phyloP scores from a whole-genome alignment of 2,329 filamentous ascomycete species.

The Arthrobotrys pseudoclavata region DNA sequence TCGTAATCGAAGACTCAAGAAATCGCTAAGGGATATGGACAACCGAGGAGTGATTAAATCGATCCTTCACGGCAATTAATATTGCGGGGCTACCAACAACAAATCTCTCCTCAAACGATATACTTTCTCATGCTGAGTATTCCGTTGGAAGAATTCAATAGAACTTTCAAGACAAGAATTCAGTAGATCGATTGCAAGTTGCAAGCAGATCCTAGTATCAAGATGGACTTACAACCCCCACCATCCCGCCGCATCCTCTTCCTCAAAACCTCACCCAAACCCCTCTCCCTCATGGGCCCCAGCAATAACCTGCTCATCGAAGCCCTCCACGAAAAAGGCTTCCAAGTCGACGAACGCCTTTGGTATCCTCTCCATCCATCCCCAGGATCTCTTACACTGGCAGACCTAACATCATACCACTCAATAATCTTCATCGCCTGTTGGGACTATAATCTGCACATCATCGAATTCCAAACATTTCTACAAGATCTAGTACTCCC shows the following conservation, averaged over 20 bases:
- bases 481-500: conserved; percentile 16
- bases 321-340: conserved; percentile 13
- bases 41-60: background rate
- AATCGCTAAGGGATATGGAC: background rate
- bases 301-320: conserved; percentile 19
- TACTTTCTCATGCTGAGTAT: no score
- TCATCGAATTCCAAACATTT: conserved; percentile 27
- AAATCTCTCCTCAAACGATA: background rate
- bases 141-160: no score
- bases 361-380: conserved; percentile 35
- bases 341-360: conserved; percentile 28
- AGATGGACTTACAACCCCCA: conserved; percentile 9
- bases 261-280: conserved; percentile 33
- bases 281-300: conserved; percentile 9
- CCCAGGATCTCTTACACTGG: conserved; percentile 14
- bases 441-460: conserved; percentile 34
- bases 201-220: background rate
- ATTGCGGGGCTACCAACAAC: background rate
- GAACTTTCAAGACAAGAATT: no score
- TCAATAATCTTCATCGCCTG: conserved; percentile 32
- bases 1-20: background rate
- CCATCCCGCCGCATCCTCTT: conserved; percentile 19
- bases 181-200: no score
- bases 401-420: conserved; percentile 23
- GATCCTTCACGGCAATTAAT: conserved; percentile 1